Evolutionary conservation across 2,329 filamentous ascomycete genomes (phyloP).

Genomic region (Orbilia brochopaga): DNA sequence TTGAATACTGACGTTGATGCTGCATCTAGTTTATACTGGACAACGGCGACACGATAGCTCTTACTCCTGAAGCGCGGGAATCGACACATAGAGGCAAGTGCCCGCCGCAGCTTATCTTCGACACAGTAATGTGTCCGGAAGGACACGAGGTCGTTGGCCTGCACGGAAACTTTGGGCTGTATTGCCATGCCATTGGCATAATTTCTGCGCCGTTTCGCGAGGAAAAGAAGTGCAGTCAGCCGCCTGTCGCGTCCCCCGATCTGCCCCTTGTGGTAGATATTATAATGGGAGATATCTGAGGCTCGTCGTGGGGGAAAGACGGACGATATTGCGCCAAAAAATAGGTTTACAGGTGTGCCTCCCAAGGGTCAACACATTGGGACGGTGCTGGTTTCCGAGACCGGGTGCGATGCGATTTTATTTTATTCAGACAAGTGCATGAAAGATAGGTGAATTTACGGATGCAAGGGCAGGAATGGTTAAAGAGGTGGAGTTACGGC

Average conservation of each 20-base stretch:
- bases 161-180: conserved; percentile 47
- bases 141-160: conserved; percentile 42
- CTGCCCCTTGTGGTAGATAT: conserved; percentile 20
- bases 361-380: too few species aligned
- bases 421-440: too few species aligned
- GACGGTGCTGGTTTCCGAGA: too few species aligned
- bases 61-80: conserved; percentile 35
- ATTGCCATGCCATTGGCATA: conserved; percentile 44
- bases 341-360: too few species aligned
- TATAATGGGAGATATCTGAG: too few species aligned
- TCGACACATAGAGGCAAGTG: conserved; percentile 41
- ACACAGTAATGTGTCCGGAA: conserved; percentile 45
- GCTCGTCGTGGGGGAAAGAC: too few species aligned
- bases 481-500: background rate
- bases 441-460: background rate
- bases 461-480: background rate
- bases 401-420: too few species aligned
- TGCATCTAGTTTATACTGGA: conserved; percentile 31
- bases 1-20: background rate
- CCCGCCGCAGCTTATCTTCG: conserved; percentile 29
- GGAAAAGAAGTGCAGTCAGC: conserved; percentile 17
- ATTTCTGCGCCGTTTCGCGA: conserved; percentile 37
- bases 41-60: conserved; percentile 16
- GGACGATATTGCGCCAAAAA: too few species aligned
- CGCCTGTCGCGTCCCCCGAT: conserved; percentile 3